Evolutionary conservation across 2,329 filamentous ascomycete genomes (phyloP).

Genomic region (Triangularia verruculosa): DNA sequence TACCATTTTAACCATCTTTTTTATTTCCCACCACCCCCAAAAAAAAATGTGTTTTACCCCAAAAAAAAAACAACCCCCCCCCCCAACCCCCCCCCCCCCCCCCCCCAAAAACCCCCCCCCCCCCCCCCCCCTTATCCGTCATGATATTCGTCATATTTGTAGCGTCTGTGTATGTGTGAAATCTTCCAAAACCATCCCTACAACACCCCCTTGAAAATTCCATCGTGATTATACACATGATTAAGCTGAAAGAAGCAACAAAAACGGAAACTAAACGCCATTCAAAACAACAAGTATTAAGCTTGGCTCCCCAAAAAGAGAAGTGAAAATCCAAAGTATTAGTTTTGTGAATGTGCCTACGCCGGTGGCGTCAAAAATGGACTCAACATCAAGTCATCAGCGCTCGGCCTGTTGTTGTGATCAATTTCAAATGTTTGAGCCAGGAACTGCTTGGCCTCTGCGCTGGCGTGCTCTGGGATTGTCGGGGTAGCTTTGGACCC

Average conservation of each 20-base stretch:
- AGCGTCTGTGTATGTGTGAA: not conserved
- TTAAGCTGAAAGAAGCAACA: not conserved
- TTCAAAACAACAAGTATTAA: not conserved
- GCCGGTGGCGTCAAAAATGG: conserved; percentile 67
- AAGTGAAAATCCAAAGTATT: not conserved
- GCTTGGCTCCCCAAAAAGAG: not conserved
- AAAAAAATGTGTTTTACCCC: no score
- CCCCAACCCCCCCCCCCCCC: no score
- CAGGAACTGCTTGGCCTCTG: conserved; percentile 80
- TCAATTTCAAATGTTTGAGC: conserved; percentile 92
- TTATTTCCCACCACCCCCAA: not conserved
- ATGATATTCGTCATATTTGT: not conserved
- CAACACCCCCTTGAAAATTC: not conserved
- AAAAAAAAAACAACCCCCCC: no score
- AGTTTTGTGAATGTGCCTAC: not conserved
- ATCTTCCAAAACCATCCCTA: not conserved
- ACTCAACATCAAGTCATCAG: conserved; percentile 83
- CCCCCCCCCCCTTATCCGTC: not conserved
- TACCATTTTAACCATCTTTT: not conserved
- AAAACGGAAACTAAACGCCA: not conserved
- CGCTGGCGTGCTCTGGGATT: conserved; percentile 80
- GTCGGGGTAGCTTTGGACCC: conserved; percentile 82
- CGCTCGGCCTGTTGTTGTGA: conserved; percentile 85
- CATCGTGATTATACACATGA: not conserved
- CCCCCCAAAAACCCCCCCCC: no score